Base-by-base conservation (phyloP, 495 filamentous ascomycete species). In the Penicillium bialowiezense region DNA sequence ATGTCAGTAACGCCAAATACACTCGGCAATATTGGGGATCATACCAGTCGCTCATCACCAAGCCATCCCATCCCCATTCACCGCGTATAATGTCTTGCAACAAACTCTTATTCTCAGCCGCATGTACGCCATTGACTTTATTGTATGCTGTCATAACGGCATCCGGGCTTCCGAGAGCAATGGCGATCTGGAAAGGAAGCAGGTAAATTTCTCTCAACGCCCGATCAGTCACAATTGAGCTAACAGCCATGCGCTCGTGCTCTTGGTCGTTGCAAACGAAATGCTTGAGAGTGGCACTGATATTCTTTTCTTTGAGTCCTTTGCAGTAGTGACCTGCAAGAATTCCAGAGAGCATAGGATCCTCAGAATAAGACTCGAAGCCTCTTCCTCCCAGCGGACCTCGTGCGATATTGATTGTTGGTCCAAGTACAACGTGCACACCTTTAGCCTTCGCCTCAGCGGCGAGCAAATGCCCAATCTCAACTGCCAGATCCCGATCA, bases 91-190 rank as follows among this genome's bases (percentile, higher is more conserved):
- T 78, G 21, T 78, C 69, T 23, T 77, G 70, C 5, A 90, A 52
- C 2, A 87, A 52, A 18, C 70, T 65, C 3, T 69, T 62, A 47
- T 82, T 86, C 67, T 87, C 84, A 53, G 78, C 80, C n/a, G 81
- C 83, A 58, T 87, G 86, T 2, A 69, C 67, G 0, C 87, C 88
- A 63, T 91, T 90, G 20, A 91, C 74, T 39, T 84, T 81, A 46
- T 89, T 90, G 54, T 90, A 91, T 26, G 80, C 76, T 18, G 83
- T 86, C 88, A 91, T 90, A 26, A 90, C 70, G 1, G 81, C 79
- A 26, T 70, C 75, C 1, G 85, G 84, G 24, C 76, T 64, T 1
- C 71, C 65, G 18, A 82, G 74, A 3, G 75, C 63, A 32, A 89
- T 72, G 7, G 83, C 86, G 39, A 89, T 68, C 63, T 88, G 82